Percentiles rank a stretch among this genome's conserved stretches.
These are phyloP conservation scores for Hibiscus mutabilis DNA, from an alignment of 345 rosid species.

Conservation along the genomic window DNA sequence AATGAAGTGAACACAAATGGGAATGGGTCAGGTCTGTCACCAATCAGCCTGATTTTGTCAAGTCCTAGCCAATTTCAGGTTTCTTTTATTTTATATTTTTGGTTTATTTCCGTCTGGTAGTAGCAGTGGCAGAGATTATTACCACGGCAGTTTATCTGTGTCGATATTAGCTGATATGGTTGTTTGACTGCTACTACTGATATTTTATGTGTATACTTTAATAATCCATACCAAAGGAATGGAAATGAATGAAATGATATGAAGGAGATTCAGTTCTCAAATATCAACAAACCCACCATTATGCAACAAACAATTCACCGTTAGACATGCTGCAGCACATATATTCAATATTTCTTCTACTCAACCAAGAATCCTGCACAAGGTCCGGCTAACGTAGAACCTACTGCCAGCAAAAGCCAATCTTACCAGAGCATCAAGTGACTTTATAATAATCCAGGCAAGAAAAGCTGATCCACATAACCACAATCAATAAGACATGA, in stretches of 20 bases:
- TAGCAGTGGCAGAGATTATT: background rate
- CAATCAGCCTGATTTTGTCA: slow-evolving; percentile 68
- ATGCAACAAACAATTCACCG: no score
- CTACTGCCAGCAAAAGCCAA: no score
- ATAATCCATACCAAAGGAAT: background rate
- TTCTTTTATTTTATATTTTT: background rate
- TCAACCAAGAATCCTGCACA: no score
- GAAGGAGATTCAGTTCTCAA: background rate
- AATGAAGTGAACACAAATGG: slow-evolving; percentile 83
- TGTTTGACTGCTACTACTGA: background rate
- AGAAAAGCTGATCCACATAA: no score
- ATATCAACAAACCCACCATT: background rate
- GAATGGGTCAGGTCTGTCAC: slow-evolving; percentile 87
- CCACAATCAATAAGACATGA: background rate
- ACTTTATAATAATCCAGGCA: no score
- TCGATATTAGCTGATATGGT: background rate
- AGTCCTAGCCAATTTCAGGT: background rate
- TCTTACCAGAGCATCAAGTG: no score
- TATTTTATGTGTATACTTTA: background rate
- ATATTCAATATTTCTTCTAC: no score
- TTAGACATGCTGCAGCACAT: no score
- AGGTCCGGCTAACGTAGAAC: no score
- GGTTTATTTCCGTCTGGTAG: background rate
- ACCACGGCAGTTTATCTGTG: background rate
- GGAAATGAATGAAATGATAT: no score